A percentile compares a stretch with the other conserved stretches of the same genome.
Conservation (phyloP, 1,284 basidiomycete species). For the Termitomyces sp. region DNA sequence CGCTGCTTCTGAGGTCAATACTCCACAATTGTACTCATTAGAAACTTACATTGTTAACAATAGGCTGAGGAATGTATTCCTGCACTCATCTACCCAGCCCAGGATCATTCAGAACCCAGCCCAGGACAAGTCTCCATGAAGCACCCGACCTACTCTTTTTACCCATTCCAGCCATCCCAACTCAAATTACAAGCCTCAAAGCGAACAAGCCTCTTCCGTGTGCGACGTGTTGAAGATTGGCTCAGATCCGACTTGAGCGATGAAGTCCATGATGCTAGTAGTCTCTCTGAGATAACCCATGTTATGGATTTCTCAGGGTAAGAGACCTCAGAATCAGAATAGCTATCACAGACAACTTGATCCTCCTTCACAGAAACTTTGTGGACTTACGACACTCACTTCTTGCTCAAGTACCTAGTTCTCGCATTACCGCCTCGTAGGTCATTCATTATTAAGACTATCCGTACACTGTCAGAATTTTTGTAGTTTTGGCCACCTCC, state of each 20-base stretch:
- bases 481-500: constrained; percentile 55
- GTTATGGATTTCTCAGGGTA: constrained; percentile 13
- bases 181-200: constrained; percentile 44
- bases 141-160: constrained; percentile 48
- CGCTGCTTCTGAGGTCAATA: constrained; percentile 43
- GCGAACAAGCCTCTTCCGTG: constrained; percentile 44
- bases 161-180: constrained; percentile 54
- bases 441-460: constrained; percentile 15
- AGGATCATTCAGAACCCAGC: constrained; percentile 3
- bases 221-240: constrained; percentile 60
- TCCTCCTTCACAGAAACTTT: constrained; percentile 3
- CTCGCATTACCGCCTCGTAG: constrained; percentile 44
- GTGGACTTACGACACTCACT: constrained; percentile 13
- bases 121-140: constrained; percentile 26
- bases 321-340: background rate
- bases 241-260: constrained; percentile 33
- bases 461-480: background rate
- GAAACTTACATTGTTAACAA: background rate
- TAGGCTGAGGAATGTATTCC: constrained; percentile 13
- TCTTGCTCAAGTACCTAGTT: background rate
- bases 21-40: background rate
- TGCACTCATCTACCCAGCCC: constrained; percentile 16
- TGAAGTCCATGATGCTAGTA: constrained; percentile 28
- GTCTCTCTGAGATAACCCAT: constrained; percentile 8
- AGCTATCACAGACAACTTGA: background rate